Percentiles rank a stretch among this genome's conserved stretches.
These are phyloP conservation scores for Eutypa lata DNA, from an alignment of 2,329 filamentous ascomycete genomes.

Conservation along the genomic window DNA sequence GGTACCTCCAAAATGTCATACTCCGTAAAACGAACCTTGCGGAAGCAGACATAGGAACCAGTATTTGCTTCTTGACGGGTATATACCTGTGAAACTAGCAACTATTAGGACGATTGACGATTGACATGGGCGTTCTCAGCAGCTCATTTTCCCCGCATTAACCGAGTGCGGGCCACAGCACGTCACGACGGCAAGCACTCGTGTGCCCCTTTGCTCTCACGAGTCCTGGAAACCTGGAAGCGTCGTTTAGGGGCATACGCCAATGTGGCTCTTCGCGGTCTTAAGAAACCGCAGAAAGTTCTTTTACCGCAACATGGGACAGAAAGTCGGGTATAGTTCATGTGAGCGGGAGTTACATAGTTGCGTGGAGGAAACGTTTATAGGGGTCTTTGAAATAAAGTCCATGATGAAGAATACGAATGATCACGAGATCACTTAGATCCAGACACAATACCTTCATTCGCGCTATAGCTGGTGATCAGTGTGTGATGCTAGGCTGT, in stretches of 20 bases:
- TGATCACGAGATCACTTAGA: too few species aligned
- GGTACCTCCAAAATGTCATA: background rate
- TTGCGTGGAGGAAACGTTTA: too few species aligned
- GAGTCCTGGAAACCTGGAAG: background rate
- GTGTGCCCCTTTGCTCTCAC: background rate
- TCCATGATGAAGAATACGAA: too few species aligned
- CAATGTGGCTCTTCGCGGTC: too few species aligned
- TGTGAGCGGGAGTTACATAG: background rate
- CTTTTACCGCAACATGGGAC: background rate
- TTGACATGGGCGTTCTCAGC: background rate
- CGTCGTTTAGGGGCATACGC: too few species aligned
- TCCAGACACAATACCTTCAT: too few species aligned
- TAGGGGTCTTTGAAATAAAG: too few species aligned
- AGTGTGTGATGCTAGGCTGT: too few species aligned
- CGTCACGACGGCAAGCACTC: background rate
- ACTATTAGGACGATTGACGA: background rate
- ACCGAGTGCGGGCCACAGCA: background rate
- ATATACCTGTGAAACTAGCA: background rate
- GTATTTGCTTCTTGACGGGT: background rate
- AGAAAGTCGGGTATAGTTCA: background rate
- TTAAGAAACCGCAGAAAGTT: too few species aligned
- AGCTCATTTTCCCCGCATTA: background rate
- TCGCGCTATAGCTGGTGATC: too few species aligned
- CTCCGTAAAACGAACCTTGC: background rate
- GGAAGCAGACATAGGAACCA: background rate